Evolutionary conservation across 2,329 filamentous ascomycete genomes (phyloP).

Genomic region (Alternaria sp.): DNA sequence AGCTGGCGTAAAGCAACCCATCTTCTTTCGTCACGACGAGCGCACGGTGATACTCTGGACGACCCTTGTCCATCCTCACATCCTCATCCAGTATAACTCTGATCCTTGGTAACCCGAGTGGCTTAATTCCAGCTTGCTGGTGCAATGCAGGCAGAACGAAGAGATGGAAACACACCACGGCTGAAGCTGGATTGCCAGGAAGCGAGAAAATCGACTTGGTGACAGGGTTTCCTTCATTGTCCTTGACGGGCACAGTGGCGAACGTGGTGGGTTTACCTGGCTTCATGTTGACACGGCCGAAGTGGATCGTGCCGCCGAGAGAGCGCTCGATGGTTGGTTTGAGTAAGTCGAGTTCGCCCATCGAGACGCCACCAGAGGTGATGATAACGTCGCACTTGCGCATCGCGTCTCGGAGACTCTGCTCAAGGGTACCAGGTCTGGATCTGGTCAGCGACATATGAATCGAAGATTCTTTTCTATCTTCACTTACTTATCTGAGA

Average conservation of each 20-base stretch:
- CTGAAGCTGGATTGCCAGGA: constrained; percentile 92
- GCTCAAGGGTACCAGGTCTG: constrained; percentile 73
- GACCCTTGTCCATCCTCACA: constrained; percentile 73
- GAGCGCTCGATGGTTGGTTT: constrained; percentile 94
- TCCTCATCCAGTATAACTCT: constrained; percentile 75
- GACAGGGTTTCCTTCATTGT: constrained; percentile 59
- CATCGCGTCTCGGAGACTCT: constrained; percentile 76
- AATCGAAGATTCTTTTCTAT: not conserved
- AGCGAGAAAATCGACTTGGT: constrained; percentile 83
- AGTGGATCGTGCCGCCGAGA: constrained; percentile 91
- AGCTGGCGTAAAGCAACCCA: constrained; percentile 74
- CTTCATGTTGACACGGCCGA: constrained; percentile 96
- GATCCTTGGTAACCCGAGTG: constrained; percentile 73
- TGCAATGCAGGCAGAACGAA: constrained; percentile 91
- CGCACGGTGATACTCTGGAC: constrained; percentile 91
- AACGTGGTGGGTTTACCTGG: constrained; percentile 98
- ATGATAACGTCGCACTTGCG: constrained; percentile 80
- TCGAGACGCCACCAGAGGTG: constrained; percentile 92
- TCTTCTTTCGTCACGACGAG: constrained; percentile 69
- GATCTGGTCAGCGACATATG: constrained; percentile 16
- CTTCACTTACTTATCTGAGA: constrained; percentile 65
- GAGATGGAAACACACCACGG: constrained; percentile 89
- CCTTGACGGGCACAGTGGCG: constrained; percentile 77
- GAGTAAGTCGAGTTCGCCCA: constrained; percentile 95
- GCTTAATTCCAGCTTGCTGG: constrained; percentile 71